These are phyloP conservation scores for Brassica balearica DNA, from an alignment of 441 rosid species.

Conservation along the genomic window DNA sequence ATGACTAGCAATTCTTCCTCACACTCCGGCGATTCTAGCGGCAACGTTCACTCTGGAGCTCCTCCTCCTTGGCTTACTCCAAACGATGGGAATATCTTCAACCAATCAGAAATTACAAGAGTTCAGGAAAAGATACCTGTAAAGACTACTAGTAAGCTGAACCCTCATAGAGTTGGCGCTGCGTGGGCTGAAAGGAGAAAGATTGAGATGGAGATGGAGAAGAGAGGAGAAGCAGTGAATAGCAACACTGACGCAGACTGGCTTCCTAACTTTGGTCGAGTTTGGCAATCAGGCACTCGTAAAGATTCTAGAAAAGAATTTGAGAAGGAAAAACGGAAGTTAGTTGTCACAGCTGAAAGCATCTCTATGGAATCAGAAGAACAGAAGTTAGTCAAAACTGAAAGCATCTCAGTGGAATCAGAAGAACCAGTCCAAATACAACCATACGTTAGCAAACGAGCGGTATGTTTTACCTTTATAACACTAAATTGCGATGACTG, in stretches of 20 bases:
- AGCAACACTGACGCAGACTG: conserved; percentile 64
- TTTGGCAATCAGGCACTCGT: conserved; percentile 94
- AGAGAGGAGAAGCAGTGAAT: conserved; percentile 64
- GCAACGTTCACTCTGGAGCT: conserved; percentile 88
- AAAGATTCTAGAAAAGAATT: conserved; percentile 90
- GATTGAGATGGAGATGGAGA: conserved; percentile 88
- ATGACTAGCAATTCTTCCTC: conserved; percentile 47
- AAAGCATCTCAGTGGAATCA: conserved; percentile 50
- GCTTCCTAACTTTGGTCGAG: conserved; percentile 98
- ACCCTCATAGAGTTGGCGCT: conserved; percentile 95
- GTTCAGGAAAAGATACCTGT: conserved; percentile 47
- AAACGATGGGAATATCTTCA: conserved; percentile 50
- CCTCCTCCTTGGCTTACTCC: conserved; percentile 85
- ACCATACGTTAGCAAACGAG: conserved; percentile 82
- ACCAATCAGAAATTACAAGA: conserved; percentile 42
- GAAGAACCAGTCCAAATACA: conserved; percentile 53
- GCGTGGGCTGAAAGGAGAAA: conserved; percentile 97
- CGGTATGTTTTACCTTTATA: conserved; percentile 55
- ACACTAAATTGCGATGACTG: conserved; percentile 13
- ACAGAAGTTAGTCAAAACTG: conserved; percentile 55
- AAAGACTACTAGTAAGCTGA: conserved; percentile 64
- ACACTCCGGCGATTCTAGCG: conserved; percentile 47
- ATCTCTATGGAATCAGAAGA: conserved; percentile 48
- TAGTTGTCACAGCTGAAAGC: conserved; percentile 51
- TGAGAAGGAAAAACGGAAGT: conserved; percentile 71